Evolutionary conservation across 2,329 filamentous ascomycete species (phyloP), one percentile per base, ranked within the genome.

Genomic region (Ophiostoma sp.): DNA sequence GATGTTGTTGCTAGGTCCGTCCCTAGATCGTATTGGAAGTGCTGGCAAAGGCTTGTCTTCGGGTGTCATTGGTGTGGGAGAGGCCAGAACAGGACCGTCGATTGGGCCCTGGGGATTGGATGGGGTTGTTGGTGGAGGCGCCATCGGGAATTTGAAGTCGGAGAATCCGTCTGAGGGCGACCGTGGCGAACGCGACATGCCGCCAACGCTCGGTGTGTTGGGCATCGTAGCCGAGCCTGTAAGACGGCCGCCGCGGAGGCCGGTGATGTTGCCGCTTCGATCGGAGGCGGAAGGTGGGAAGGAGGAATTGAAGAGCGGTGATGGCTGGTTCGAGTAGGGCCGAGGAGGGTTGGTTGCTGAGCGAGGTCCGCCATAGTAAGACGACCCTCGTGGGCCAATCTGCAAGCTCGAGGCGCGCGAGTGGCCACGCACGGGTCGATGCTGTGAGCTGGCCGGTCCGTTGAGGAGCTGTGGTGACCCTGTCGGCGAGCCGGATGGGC

Each of bases 401-500:
- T 97, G 94, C 74, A 97, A 83, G 83, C 94, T 97, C 31, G 93
- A 89, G 50, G 94, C 94, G 70, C 94, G 88, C 66, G 87, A 89
- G 84, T 97, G 94, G 4, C 91, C 88, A 77, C 89, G 89, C 22
- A 79, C 80, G 25, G 89, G 87, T 70, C 89, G 86, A 70, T 86
- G 45, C 59, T 70, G 55, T 5, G 70, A 22, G 28, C 31, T 33
- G 7, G 19, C 28, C 7, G 61, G 39, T 1, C 50, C 69, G 6
- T 70, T 71, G 1, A 42, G 57, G 11, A 70, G 71, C 57, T 72
- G 74, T 3, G 59, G 66, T 1, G 71, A 69, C 0, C 61, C 50
- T 4, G 66, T 48, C 0, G 71, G 33, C 17, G 73, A 72, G 22
- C 73, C 66, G 19, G 39, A 55, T 42, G 33, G 70, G 36, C 42